These are phyloP conservation scores for Clitopilus hobsonii DNA, from an alignment of 768 basidiomycete genomes.

Conservation along the genomic window DNA sequence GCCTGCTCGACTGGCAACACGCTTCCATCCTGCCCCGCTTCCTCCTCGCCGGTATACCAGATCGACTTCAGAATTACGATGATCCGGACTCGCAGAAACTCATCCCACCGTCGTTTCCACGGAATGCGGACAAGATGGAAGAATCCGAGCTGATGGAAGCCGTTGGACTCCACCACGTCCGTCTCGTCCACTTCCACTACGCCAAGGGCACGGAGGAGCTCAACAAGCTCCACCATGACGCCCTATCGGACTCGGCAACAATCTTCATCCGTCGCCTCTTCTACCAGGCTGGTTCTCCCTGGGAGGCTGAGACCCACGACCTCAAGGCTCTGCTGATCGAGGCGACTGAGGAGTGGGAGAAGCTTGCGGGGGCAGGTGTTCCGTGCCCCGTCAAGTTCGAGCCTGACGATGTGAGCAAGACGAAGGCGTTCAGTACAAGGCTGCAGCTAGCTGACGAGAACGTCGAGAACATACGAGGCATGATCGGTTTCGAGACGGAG, in stretches of 20 bases:
- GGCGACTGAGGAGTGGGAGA: slow-evolving; percentile 37
- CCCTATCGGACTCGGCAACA: slow-evolving; percentile 31
- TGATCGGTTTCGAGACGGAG: slow-evolving; percentile 31
- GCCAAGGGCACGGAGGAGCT: slow-evolving; percentile 34
- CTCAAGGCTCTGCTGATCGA: slow-evolving; percentile 43
- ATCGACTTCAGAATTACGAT: slow-evolving; percentile 41
- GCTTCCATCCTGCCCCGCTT: slow-evolving; percentile 47
- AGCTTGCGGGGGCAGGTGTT: slow-evolving; percentile 28
- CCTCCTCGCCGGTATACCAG: slow-evolving; percentile 43
- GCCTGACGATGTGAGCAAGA: slow-evolving; percentile 36
- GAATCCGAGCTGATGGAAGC: slow-evolving; percentile 26
- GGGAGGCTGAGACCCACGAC: slow-evolving; percentile 46
- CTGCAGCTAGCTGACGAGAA: slow-evolving; percentile 24
- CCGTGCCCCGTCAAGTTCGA: slow-evolving; percentile 46
- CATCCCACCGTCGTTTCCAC: slow-evolving; percentile 37
- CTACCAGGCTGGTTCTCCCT: slow-evolving; percentile 35
- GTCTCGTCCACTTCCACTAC: slow-evolving; percentile 49
- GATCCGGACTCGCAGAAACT: slow-evolving; percentile 34
- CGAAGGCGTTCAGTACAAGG: slow-evolving; percentile 28
- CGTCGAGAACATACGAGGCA: slow-evolving; percentile 19
- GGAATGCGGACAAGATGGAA: slow-evolving; percentile 34
- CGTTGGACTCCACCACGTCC: slow-evolving; percentile 34
- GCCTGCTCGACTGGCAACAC: slow-evolving; percentile 55
- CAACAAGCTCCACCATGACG: slow-evolving; percentile 39
- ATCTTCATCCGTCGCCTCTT: slow-evolving; percentile 38